phyloP scores from a whole-genome alignment of 768 basidiomycete species.

The Ramaria sp. region DNA sequence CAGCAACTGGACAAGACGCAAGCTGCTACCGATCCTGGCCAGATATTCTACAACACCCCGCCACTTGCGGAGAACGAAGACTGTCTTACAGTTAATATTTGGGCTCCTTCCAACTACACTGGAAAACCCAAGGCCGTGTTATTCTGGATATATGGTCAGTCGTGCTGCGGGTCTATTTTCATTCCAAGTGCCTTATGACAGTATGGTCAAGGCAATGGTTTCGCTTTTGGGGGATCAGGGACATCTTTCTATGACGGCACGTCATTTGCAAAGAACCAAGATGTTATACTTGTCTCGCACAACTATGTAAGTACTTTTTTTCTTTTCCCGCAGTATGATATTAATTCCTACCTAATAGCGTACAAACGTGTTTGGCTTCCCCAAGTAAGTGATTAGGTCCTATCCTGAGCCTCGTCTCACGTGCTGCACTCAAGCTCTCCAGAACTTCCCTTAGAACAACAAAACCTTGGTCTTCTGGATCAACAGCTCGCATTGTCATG shows the following conservation, averaged over 20 bases:
- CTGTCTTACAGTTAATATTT: slow-evolving; percentile 8
- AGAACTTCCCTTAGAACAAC: neutral
- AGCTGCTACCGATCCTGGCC: neutral
- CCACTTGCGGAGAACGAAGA: slow-evolving; percentile 8
- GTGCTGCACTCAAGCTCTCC: neutral
- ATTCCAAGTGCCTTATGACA: neutral
- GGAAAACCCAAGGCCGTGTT: slow-evolving; percentile 3
- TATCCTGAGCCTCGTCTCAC: neutral
- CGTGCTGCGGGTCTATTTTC: neutral
- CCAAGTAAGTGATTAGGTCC: neutral
- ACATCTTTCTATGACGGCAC: slow-evolving; percentile 8
- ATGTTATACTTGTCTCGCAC: slow-evolving; percentile 3
- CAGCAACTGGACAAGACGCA: slow-evolving; percentile 3
- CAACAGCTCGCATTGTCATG: slow-evolving; percentile 7
- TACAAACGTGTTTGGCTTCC: slow-evolving; percentile 10
- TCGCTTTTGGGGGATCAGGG: slow-evolving; percentile 6
- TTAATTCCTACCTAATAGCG: neutral
- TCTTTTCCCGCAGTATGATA: neutral
- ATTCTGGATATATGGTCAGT: slow-evolving; percentile 9
- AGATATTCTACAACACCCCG: slow-evolving; percentile 9
- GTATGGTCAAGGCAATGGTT: slow-evolving; percentile 2
- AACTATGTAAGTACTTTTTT: slow-evolving; percentile 6
- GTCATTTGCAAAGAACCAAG: slow-evolving; percentile 7
- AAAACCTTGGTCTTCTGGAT: slow-evolving; percentile 7
- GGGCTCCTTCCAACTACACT: neutral